Evolutionary conservation across 805 yeast species (phyloP).

Genomic region (Teunomyces funiuensis): DNA sequence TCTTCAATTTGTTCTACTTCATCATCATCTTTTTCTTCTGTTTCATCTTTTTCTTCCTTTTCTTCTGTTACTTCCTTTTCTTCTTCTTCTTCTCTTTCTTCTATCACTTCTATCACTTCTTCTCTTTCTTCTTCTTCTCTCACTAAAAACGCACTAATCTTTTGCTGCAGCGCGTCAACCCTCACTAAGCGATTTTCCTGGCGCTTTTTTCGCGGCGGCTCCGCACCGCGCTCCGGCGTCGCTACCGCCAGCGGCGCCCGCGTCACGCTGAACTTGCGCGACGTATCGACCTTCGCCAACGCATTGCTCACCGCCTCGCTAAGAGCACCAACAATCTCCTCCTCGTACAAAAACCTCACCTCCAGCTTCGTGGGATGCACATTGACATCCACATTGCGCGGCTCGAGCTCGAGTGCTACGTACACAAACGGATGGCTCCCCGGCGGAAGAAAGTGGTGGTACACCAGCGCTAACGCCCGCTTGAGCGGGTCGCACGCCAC

Average conservation of each 20-base stretch:
- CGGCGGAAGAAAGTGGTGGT: constrained; percentile 69
- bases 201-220: constrained; percentile 31
- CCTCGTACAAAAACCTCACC: constrained; percentile 82
- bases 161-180: constrained; percentile 65
- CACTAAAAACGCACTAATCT: constrained; percentile 17
- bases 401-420: constrained; percentile 62
- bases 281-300: constrained; percentile 59
- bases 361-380: constrained; percentile 95
- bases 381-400: constrained; percentile 82
- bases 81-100: neutral
- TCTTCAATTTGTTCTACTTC: constrained; percentile 1
- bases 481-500: constrained; percentile 80
- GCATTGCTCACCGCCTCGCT: constrained; percentile 48
- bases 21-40: neutral
- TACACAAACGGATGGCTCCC: constrained; percentile 77
- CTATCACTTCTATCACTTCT: neutral
- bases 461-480: constrained; percentile 64
- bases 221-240: constrained; percentile 2
- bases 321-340: constrained; percentile 72
- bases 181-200: constrained; percentile 70
- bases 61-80: neutral
- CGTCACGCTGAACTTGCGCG: constrained; percentile 51
- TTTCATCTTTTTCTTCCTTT: neutral
- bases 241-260: neutral
- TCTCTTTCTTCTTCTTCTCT: neutral